Conservation (phyloP, 306 rosid genomes). For the Acacia confusa region DNA sequence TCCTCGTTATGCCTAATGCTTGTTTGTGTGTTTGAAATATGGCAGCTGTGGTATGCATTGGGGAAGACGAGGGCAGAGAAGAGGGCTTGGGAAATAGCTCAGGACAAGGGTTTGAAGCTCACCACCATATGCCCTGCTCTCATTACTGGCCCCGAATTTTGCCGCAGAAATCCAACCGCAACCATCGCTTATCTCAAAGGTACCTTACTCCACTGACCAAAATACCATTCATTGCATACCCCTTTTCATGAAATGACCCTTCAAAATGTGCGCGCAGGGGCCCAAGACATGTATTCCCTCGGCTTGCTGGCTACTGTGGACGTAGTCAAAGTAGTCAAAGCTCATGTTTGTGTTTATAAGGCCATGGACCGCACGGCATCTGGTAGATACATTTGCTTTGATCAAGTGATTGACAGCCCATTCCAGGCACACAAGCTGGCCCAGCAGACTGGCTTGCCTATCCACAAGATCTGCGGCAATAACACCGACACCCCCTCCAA, state of each 20-base stretch:
- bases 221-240: no score
- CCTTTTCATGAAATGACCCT: neutral
- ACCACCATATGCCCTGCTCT: constrained; percentile 80
- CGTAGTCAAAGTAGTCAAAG: constrained; percentile 58
- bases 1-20: neutral
- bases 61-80: constrained; percentile 83
- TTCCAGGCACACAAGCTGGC: constrained; percentile 66
- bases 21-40: neutral
- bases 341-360: constrained; percentile 64
- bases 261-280: constrained; percentile 44
- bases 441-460: constrained; percentile 37
- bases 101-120: constrained; percentile 58
- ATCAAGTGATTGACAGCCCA: constrained; percentile 40
- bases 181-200: constrained; percentile 95
- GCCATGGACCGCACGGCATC: constrained; percentile 54
- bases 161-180: constrained; percentile 58
- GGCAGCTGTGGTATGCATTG: constrained; percentile 90
- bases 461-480: constrained; percentile 51
- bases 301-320: constrained; percentile 73
- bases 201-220: neutral
- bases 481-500: constrained; percentile 8
- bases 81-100: constrained; percentile 80
- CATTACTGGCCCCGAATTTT: constrained; percentile 66
- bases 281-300: constrained; percentile 57
- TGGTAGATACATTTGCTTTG: constrained; percentile 84